phyloP scores from a whole-genome alignment of 1,139 yeast genomes.

The Arxiozyma heterogenica region DNA sequence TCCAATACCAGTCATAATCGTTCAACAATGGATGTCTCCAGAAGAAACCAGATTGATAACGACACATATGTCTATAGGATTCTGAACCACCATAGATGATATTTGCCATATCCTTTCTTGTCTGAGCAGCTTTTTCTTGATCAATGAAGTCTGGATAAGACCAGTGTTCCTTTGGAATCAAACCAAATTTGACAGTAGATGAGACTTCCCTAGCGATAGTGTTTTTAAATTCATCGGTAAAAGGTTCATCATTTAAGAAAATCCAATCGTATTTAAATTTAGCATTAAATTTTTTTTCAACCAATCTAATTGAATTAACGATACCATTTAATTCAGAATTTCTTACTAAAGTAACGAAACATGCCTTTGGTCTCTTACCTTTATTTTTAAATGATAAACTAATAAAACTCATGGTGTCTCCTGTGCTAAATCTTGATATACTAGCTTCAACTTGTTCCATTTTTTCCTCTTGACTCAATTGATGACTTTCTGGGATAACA shows the following conservation, averaged over 20 bases:
- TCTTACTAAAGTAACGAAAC: constrained; percentile 62
- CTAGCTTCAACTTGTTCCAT: background rate
- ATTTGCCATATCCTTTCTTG: constrained; percentile 43
- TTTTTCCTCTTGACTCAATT: background rate
- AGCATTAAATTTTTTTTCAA: constrained; percentile 57
- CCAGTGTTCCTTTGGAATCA: constrained; percentile 47
- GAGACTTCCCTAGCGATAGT: constrained; percentile 35
- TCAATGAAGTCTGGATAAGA: constrained; percentile 53
- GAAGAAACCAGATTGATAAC: constrained; percentile 86
- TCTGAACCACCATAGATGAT: constrained; percentile 57
- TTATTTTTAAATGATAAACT: constrained; percentile 9
- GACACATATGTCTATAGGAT: constrained; percentile 81
- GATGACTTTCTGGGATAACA: background rate
- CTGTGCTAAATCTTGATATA: constrained; percentile 1
- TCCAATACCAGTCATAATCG: constrained; percentile 84
- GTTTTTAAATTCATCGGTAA: constrained; percentile 47
- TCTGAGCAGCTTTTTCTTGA: constrained; percentile 45
- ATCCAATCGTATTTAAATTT: constrained; percentile 75
- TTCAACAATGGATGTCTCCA: constrained; percentile 66
- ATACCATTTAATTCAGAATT: constrained; percentile 53
- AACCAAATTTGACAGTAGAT: constrained; percentile 52
- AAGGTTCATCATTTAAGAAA: constrained; percentile 63
- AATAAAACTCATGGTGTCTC: constrained; percentile 8
- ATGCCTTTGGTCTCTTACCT: constrained; percentile 43
- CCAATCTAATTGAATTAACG: constrained; percentile 41